Evolutionary conservation across 495 filamentous ascomycete species (phyloP), one percentile per base, ranked within the genome.

Genomic region (Trichoderma parareesei): DNA sequence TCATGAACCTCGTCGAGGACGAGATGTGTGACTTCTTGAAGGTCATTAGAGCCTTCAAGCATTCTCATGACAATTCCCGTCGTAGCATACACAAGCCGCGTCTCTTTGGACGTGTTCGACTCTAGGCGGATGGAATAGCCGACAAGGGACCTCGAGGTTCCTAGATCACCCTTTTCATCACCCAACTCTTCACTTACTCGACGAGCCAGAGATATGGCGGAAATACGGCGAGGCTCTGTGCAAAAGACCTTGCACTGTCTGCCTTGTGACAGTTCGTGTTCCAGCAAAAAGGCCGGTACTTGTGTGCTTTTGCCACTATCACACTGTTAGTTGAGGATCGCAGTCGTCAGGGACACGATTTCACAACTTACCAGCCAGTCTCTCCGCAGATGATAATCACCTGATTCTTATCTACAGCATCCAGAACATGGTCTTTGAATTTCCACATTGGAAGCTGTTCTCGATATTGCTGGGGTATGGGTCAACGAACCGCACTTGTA

Each of bases 1-100:
- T 98, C 93, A 73, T 98, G 93, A 4, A 97, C 91, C 74, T 98
- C 94, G 68, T 98, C 94, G 33, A 98, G 83, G 60, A 98, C 85
- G 62, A 98, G 81, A 74, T 97, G 93, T 3, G 91, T 95, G 62
- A 98, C 87, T 62, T 96, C 93, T 57, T 84, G 81, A 55, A 98
- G 84, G 59, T 93, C 87, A 67, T 90, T 87, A 0, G 90, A 91
- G 2, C 87, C 86, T 75, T 98, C 93, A 10, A 98, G 79, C 94
- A 98, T 98, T 14, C 94, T 88, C 80, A 98, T 90, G 6, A 98
- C 90, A 67, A 98, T 95, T 76, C 94, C 94, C 5, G 85, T 88
- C 4, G 85, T 88, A 43, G 93, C 94, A 75, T 92, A 98, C 5
- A 97, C 84, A 35, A 98, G 81, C 64, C 90, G 80, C 5, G 92